These are phyloP conservation scores for Priceomyces castillae DNA, from an alignment of 805 yeast genomes.

Conservation along the genomic window DNA sequence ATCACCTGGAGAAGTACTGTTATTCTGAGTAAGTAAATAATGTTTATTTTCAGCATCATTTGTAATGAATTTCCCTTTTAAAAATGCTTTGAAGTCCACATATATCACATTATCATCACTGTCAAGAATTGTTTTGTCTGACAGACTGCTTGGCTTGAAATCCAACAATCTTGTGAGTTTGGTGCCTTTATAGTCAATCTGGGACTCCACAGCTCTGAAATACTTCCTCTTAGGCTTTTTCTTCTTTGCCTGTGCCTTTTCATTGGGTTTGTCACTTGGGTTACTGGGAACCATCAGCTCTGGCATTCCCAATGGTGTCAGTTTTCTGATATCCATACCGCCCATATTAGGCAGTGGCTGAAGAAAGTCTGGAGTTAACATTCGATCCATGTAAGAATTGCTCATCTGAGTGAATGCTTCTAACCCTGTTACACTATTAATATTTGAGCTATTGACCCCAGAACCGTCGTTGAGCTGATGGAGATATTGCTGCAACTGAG, in stretches of 20 bases:
- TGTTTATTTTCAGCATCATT: conserved; percentile 40
- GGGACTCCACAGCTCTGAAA: conserved; percentile 14
- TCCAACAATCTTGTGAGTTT: conserved; percentile 29
- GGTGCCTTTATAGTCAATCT: conserved; percentile 25
- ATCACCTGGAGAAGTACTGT: conserved; percentile 2
- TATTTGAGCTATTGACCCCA: neutral
- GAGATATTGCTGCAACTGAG: conserved; percentile 8
- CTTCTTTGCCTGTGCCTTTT: conserved; percentile 6
- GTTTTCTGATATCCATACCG: neutral
- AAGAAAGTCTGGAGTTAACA: neutral
- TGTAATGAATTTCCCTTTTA: conserved; percentile 43
- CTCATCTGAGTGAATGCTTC: conserved; percentile 6
- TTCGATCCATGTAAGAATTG: conserved; percentile 1
- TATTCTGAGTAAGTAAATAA: conserved; percentile 21
- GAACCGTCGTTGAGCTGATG: neutral
- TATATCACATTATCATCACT: conserved; percentile 24
- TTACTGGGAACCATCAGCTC: neutral
- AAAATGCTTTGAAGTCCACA: conserved; percentile 33
- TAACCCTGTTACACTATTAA: conserved; percentile 2
- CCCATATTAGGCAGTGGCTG: neutral
- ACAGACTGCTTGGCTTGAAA: conserved; percentile 17
- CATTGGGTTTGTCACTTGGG: neutral
- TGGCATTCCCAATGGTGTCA: neutral
- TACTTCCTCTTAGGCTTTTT: conserved; percentile 10
- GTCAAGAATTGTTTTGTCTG: conserved; percentile 28